Conservation (phyloP, 371 early-diverging fungal genomes). For the Actinomortierella ambigua region DNA sequence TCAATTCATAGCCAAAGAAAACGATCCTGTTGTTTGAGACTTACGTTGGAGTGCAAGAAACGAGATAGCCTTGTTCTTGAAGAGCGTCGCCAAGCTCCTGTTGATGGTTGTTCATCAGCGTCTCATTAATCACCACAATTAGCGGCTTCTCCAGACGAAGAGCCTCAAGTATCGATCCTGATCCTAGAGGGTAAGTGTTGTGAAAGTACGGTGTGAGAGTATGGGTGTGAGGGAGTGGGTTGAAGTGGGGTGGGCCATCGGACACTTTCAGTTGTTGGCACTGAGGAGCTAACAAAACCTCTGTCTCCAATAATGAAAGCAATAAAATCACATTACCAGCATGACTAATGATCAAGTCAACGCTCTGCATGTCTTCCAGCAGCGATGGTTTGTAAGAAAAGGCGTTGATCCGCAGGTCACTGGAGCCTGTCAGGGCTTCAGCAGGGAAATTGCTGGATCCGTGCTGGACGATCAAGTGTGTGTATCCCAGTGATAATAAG, state of each 20-base stretch:
- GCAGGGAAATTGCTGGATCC: constrained; percentile 54
- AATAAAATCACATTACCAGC: constrained; percentile 57
- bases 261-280: background rate
- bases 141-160: constrained; percentile 67
- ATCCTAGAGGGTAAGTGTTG: constrained; percentile 59
- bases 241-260: too few species aligned
- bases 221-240: too few species aligned
- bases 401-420: constrained; percentile 46
- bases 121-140: constrained; percentile 77
- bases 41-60: constrained; percentile 54
- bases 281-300: too few species aligned
- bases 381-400: constrained; percentile 70
- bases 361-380: constrained; percentile 55
- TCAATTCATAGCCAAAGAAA: too few species aligned
- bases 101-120: constrained; percentile 90
- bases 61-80: constrained; percentile 56
- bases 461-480: constrained; percentile 72
- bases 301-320: background rate
- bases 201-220: too few species aligned
- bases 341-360: constrained; percentile 74
- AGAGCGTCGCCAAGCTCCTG: constrained; percentile 79
- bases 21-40: too few species aligned
- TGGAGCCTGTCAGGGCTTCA: constrained; percentile 1
- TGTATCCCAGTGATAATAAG: constrained; percentile 54
- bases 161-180: constrained; percentile 84